Evolutionary conservation across 345 rosid species (phyloP).

Genomic region (Arabis hirsuta): DNA sequence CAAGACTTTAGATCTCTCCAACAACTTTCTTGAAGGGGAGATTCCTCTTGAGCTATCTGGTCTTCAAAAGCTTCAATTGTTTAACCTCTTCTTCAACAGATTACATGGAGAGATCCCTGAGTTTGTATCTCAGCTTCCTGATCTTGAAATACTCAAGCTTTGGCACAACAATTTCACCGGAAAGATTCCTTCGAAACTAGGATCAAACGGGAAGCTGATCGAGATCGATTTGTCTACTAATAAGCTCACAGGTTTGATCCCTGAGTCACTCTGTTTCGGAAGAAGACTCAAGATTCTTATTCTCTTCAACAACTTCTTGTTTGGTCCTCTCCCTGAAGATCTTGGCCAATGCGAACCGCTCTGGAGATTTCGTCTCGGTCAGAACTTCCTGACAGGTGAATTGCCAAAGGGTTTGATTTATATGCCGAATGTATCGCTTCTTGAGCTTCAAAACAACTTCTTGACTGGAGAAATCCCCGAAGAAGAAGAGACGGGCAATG

Average conservation of each 20-base stretch:
- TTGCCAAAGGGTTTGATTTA: conserved; percentile 75
- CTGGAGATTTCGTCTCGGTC: conserved; percentile 69
- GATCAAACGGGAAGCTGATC: conserved; percentile 65
- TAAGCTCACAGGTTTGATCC: conserved; percentile 82
- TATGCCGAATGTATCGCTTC: conserved; percentile 63
- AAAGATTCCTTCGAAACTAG: conserved; percentile 69
- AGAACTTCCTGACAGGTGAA: conserved; percentile 76
- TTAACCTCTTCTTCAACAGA: conserved; percentile 76
- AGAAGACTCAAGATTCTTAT: conserved; percentile 65
- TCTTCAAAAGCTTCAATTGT: conserved; percentile 64
- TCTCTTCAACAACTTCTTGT: conserved; percentile 79
- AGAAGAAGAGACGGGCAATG: conserved; percentile 43
- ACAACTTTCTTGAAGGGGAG: conserved; percentile 73
- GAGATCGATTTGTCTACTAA: conserved; percentile 82
- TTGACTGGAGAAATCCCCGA: conserved; percentile 56
- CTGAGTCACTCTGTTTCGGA: conserved; percentile 58
- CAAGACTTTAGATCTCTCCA: conserved; percentile 76
- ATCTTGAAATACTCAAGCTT: conserved; percentile 61
- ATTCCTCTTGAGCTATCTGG: conserved; percentile 70
- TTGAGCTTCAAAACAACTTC: conserved; percentile 83
- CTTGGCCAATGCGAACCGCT: conserved; percentile 72
- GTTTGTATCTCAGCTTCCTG: conserved; percentile 60
- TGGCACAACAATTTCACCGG: conserved; percentile 97
- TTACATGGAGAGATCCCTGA: conserved; percentile 83
- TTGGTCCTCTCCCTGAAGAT: conserved; percentile 77